phyloP scores from a whole-genome alignment of 225 moss, liverwort and hornwort species.

The Sphagnum tenellum region DNA sequence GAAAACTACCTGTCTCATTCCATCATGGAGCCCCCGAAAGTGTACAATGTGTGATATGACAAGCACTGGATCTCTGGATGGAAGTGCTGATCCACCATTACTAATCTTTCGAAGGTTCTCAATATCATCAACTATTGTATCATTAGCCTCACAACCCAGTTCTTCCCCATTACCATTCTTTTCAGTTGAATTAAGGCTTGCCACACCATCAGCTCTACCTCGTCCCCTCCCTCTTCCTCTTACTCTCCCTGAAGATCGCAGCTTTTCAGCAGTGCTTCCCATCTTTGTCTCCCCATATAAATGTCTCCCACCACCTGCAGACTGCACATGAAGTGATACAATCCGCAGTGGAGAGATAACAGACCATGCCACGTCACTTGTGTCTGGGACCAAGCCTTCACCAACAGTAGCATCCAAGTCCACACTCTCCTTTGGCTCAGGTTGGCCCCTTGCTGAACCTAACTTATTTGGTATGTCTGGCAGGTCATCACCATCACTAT shows the following conservation, averaged over 20 bases:
- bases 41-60: constrained; percentile 44
- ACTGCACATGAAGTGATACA: constrained; percentile 49
- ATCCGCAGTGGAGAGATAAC: constrained; percentile 40
- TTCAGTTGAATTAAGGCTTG: constrained; percentile 3
- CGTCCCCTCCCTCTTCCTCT: constrained; percentile 30
- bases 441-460: constrained; percentile 3
- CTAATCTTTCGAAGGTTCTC: constrained; percentile 26
- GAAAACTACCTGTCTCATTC: constrained; percentile 32
- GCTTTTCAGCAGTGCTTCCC: constrained; percentile 13
- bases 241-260: constrained; percentile 24
- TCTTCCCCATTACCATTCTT: constrained; percentile 13
- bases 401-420: constrained; percentile 6
- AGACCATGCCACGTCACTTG: constrained; percentile 22
- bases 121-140: constrained; percentile 24
- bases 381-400: constrained; percentile 12
- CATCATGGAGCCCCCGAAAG: constrained; percentile 24
- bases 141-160: constrained; percentile 12
- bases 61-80: constrained; percentile 53
- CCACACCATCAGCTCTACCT: constrained; percentile 24
- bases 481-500: constrained; percentile 31
- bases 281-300: constrained; percentile 14
- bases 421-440: constrained; percentile 2
- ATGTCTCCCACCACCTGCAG: constrained; percentile 38
- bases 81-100: constrained; percentile 40
- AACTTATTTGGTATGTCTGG: constrained; percentile 17